Percentiles rank a stretch among this genome's conserved stretches.
Evolutionary conservation across 1,284 basidiomycete genomes (phyloP).

Genomic region (Leccinum fallax): DNA sequence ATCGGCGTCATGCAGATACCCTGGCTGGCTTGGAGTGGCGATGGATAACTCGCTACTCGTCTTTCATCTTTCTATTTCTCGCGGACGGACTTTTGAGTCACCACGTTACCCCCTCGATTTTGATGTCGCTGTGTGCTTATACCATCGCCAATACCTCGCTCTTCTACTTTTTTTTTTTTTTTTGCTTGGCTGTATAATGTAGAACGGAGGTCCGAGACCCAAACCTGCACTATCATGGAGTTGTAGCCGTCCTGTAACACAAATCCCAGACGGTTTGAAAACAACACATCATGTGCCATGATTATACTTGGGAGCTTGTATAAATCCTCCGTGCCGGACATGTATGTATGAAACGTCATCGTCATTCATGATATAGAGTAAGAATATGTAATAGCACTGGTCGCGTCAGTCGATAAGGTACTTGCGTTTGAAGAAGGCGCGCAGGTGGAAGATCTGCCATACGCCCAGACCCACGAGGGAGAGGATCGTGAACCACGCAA

Average conservation of each 20-base stretch:
- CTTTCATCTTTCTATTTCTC: neutral
- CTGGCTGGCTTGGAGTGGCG: constrained; percentile 22
- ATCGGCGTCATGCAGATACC: constrained; percentile 34
- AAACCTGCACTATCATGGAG: neutral
- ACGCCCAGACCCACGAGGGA: constrained; percentile 83
- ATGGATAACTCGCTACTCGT: neutral
- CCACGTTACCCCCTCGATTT: neutral
- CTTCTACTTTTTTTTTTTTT: neutral
- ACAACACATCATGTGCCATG: neutral
- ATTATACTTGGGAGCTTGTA: neutral
- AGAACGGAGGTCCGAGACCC: constrained; percentile 14
- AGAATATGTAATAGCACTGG: constrained; percentile 6
- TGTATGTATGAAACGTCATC: constrained; percentile 1
- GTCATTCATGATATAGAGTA: neutral
- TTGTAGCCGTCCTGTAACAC: neutral
- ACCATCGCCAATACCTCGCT: neutral
- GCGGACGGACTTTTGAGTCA: neutral
- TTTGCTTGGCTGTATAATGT: constrained; percentile 7
- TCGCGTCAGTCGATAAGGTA: constrained; percentile 87
- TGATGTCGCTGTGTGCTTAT: neutral
- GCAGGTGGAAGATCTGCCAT: constrained; percentile 95
- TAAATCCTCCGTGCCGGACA: neutral
- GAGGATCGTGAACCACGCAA: constrained; percentile 86
- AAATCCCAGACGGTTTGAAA: neutral
- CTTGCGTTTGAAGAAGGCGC: constrained; percentile 95